Percentiles rank a stretch among this genome's conserved stretches.
Evolutionary conservation across 306 rosid species (phyloP).

Genomic region (Cucumis melo): DNA sequence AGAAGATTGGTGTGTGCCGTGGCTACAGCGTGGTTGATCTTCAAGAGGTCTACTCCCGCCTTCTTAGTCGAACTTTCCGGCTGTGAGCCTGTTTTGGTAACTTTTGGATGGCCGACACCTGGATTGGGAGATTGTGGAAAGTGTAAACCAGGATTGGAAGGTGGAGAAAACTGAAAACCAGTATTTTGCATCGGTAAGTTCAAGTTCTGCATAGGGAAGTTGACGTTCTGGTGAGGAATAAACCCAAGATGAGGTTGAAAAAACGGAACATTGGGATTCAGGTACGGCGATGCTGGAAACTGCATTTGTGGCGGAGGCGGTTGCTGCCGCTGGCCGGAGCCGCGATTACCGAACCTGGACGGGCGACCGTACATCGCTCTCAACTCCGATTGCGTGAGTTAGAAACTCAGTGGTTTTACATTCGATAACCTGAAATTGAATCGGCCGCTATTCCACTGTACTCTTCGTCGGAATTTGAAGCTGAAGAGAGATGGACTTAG

Average conservation of each 20-base stretch:
- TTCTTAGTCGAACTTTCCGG: constrained; percentile 7
- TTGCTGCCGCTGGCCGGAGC: constrained; percentile 7
- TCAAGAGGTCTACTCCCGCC: constrained; percentile 12
- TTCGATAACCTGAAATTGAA: background rate
- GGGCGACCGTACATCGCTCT: constrained; percentile 32
- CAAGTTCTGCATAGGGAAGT: constrained; percentile 17
- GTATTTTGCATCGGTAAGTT: constrained; percentile 14
- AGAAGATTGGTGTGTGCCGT: constrained; percentile 33
- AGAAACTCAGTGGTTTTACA: background rate
- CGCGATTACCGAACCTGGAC: constrained; percentile 4
- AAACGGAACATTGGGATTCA: background rate
- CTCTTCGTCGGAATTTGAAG: background rate
- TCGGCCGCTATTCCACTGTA: background rate
- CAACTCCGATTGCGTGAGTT: background rate
- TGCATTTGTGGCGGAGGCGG: constrained; percentile 10
- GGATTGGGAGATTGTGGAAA: background rate
- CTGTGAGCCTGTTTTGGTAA: background rate
- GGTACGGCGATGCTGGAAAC: background rate
- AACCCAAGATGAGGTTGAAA: background rate
- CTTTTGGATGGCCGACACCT: background rate
- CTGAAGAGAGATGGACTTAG: background rate
- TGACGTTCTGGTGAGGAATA: constrained; percentile 7
- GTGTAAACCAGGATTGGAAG: background rate
- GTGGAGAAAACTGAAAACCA: background rate
- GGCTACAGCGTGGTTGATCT: constrained; percentile 26